phyloP scores from a whole-genome alignment of 495 filamentous ascomycete species.

The Mycothermus thermophilus region DNA sequence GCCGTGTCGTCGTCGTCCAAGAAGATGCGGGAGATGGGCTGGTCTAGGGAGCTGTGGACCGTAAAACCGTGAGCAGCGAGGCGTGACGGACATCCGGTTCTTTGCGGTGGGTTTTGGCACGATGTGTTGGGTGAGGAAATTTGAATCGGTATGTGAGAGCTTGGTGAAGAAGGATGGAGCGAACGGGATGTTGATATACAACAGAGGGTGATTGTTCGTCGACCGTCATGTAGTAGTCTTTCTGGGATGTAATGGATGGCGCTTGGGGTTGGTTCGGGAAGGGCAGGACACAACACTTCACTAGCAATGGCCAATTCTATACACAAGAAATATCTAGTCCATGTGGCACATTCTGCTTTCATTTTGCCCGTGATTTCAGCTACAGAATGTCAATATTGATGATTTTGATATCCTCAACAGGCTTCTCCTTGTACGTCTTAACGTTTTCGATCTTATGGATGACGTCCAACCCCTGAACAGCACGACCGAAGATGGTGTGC shows the following conservation, averaged over 20 bases:
- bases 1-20: constrained; percentile 36
- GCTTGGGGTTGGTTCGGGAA: too few species aligned
- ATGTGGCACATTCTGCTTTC: too few species aligned
- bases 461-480: constrained; percentile 82
- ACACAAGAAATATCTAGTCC: too few species aligned
- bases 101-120: background rate
- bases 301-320: too few species aligned
- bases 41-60: constrained; percentile 39
- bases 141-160: background rate
- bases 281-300: too few species aligned
- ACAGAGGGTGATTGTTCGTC: too few species aligned
- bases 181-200: too few species aligned
- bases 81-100: background rate
- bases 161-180: too few species aligned
- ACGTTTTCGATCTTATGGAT: constrained; percentile 92
- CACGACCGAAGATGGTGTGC: constrained; percentile 90
- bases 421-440: constrained; percentile 88
- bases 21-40: constrained; percentile 39
- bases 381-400: constrained; percentile 60
- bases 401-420: constrained; percentile 94
- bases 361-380: too few species aligned
- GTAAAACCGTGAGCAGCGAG: constrained; percentile 21
- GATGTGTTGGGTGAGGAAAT: background rate
- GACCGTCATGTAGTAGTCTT: too few species aligned
- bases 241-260: too few species aligned